phyloP scores from a whole-genome alignment of 106 monocot species.

The Dioscorea zingiberensis region DNA sequence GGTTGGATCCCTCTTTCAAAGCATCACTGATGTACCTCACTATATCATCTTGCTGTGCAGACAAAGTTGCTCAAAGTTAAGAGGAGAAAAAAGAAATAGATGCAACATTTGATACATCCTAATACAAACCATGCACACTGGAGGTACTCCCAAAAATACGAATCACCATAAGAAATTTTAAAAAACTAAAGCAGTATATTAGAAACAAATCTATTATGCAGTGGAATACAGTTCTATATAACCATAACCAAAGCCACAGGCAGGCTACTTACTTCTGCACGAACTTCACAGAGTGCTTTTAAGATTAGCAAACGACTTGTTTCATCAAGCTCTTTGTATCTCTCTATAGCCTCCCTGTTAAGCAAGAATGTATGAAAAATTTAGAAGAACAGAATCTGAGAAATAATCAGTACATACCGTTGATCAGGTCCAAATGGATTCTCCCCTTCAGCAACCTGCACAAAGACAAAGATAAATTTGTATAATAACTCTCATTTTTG shows the following conservation, averaged over 20 bases:
- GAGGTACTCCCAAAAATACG: too few relatives aligned
- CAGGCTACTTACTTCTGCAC: slow-evolving; percentile 53
- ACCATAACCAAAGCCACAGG: background rate
- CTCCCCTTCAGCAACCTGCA: slow-evolving; percentile 84
- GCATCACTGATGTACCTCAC: slow-evolving; percentile 45
- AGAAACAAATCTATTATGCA: too few relatives aligned
- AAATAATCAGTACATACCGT: slow-evolving; percentile 47
- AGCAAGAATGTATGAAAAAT: slow-evolving; percentile 4
- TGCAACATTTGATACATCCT: too few relatives aligned
- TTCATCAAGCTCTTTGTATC: slow-evolving; percentile 68
- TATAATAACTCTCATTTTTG: background rate
- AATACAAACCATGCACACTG: too few relatives aligned
- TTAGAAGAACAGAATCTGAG: background rate
- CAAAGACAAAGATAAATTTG: slow-evolving; percentile 5
- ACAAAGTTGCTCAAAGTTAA: background rate
- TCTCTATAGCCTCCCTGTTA: slow-evolving; percentile 61
- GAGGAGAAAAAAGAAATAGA: background rate
- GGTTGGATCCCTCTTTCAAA: slow-evolving; percentile 43
- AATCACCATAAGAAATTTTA: too few relatives aligned
- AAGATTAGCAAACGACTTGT: slow-evolving; percentile 55
- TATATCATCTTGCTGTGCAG: slow-evolving; percentile 80
- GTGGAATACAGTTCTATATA: too few relatives aligned
- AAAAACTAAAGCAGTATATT: too few relatives aligned
- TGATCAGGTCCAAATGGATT: slow-evolving; percentile 58
- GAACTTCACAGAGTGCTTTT: slow-evolving; percentile 93